Conservation (phyloP, 768 basidiomycete species). For the Suillus fuscotomentosus region DNA sequence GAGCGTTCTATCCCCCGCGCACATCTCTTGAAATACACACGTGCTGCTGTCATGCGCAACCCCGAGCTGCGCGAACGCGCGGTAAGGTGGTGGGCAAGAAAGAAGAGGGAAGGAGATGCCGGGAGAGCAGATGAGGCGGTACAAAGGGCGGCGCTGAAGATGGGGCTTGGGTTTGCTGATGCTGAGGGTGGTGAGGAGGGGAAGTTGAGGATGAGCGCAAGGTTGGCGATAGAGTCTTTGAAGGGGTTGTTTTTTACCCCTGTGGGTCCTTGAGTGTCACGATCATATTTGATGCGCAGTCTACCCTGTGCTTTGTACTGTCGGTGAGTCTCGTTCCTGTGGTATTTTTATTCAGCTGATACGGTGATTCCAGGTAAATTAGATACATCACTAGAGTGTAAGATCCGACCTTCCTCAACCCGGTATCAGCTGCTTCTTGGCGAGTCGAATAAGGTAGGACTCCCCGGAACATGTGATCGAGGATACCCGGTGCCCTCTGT, state of each 20-base stretch:
- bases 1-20: constrained; percentile 43
- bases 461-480: neutral
- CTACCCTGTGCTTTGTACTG: neutral
- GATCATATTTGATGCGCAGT: neutral
- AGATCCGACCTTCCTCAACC: neutral
- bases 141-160: constrained; percentile 39
- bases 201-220: constrained; percentile 24
- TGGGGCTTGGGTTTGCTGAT: constrained; percentile 40
- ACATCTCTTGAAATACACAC: constrained; percentile 55
- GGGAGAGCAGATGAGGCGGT: constrained; percentile 50
- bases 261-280: neutral
- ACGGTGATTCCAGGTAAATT: neutral
- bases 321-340: neutral
- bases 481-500: neutral
- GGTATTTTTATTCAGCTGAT: neutral
- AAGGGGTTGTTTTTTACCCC: constrained; percentile 19
- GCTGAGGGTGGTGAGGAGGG: constrained; percentile 17
- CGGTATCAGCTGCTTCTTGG: neutral
- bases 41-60: constrained; percentile 55
- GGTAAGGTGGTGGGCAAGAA: constrained; percentile 54
- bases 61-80: constrained; percentile 48
- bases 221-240: constrained; percentile 25
- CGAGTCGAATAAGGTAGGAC: neutral
- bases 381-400: neutral
- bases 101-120: constrained; percentile 50